These are phyloP conservation scores for Cryptococcus maquisensis DNA, from an alignment of 1,284 basidiomycete genomes.

Conservation along the genomic window DNA sequence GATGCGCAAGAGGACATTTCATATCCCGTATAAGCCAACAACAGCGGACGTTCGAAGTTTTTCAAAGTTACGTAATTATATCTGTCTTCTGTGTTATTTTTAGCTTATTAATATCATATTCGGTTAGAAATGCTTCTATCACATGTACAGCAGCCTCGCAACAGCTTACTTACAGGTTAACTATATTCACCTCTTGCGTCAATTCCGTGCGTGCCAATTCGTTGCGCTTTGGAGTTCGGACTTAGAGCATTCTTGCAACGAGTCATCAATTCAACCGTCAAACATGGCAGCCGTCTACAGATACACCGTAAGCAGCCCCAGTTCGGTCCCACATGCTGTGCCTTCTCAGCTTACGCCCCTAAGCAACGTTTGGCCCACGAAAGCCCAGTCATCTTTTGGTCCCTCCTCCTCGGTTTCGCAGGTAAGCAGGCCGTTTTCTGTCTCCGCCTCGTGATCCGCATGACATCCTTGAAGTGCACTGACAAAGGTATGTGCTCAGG, in stretches of 20 bases:
- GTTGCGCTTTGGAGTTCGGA: not conserved
- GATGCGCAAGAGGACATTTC: no score
- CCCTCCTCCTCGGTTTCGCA: slow-evolving; percentile 52
- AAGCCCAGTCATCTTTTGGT: slow-evolving; percentile 86
- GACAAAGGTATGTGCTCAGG: slow-evolving; percentile 51
- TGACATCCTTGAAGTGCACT: not conserved
- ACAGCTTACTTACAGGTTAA: not conserved
- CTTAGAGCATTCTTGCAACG: no score
- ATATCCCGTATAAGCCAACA: no score
- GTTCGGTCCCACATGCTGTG: not conserved
- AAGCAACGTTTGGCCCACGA: slow-evolving; percentile 83
- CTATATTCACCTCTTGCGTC: not conserved
- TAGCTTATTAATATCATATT: no score
- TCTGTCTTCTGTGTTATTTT: no score
- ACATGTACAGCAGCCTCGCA: no score
- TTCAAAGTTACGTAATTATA: not conserved
- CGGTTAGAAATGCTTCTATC: no score
- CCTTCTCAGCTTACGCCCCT: not conserved
- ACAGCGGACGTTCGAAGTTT: not conserved
- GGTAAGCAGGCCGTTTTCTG: slow-evolving; percentile 20
- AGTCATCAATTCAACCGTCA: no score
- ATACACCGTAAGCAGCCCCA: slow-evolving; percentile 45
- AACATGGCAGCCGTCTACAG: not conserved
- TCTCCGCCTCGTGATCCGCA: not conserved
- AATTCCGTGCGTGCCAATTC: not conserved